phyloP scores from a whole-genome alignment of 139 green algal genomes.

The Micractinium conductrix region DNA sequence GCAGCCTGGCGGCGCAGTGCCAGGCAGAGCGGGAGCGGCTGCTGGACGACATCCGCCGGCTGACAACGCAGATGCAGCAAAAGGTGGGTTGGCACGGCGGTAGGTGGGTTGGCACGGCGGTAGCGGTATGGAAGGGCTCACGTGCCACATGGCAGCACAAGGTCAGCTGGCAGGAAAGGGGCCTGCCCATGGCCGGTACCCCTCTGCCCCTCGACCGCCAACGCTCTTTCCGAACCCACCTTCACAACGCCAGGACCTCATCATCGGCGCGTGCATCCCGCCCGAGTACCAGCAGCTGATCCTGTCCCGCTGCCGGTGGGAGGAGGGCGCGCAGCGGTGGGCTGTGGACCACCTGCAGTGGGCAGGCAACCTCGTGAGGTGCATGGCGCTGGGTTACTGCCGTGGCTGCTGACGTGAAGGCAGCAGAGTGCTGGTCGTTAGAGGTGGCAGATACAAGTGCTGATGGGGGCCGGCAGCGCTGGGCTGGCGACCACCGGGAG shows the following conservation, averaged over 20 bases:
- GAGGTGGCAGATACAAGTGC: neutral
- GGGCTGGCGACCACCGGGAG: too few relatives aligned
- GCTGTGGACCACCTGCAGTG: constrained; percentile 34
- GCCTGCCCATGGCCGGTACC: too few relatives aligned
- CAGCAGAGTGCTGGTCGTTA: neutral
- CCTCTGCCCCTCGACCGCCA: too few relatives aligned
- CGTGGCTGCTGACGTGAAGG: too few relatives aligned
- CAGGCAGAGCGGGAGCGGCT: constrained; percentile 37
- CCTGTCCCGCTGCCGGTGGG: constrained; percentile 34
- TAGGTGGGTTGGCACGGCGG: too few relatives aligned
- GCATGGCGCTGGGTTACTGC: too few relatives aligned
- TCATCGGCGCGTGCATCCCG: constrained; percentile 30
- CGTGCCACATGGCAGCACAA: too few relatives aligned
- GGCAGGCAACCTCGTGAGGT: constrained; percentile 35
- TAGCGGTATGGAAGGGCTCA: too few relatives aligned
- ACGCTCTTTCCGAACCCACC: too few relatives aligned
- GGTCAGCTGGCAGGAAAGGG: too few relatives aligned
- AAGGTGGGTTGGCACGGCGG: neutral
- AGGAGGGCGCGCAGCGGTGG: constrained; percentile 17
- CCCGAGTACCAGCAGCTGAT: constrained; percentile 33
- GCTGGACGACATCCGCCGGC: constrained; percentile 20
- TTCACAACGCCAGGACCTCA: constrained; percentile 17
- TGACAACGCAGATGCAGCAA: constrained; percentile 26
- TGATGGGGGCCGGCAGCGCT: too few relatives aligned
- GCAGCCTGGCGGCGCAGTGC: neutral